A percentile compares a stretch with the other conserved stretches of the same genome.
phyloP scores from a whole-genome alignment of 148 eudicot species.

The Diospyros kaki region DNA sequence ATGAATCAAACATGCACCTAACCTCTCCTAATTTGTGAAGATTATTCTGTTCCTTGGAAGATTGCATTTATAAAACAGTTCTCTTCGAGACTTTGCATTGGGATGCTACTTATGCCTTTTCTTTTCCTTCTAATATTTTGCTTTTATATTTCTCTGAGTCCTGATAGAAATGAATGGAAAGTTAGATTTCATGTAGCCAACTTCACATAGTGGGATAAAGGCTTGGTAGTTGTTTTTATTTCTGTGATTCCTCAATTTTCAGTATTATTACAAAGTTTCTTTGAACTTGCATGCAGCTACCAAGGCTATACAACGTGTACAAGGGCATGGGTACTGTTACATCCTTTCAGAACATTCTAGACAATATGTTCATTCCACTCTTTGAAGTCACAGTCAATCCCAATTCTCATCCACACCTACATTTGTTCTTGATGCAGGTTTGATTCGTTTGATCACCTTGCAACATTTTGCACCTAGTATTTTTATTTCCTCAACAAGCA shows the following conservation, averaged over 20 bases:
- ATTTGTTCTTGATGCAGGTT: conserved; percentile 73
- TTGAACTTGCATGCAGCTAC: conserved; percentile 38
- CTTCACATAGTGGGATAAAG: too few relatives aligned
- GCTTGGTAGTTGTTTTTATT: too few relatives aligned
- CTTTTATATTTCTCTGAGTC: neutral
- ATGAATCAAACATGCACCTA: neutral
- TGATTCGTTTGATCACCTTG: conserved; percentile 34
- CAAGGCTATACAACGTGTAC: conserved; percentile 75
- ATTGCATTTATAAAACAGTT: neutral
- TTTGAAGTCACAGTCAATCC: conserved; percentile 80
- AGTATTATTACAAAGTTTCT: neutral
- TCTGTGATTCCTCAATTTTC: neutral
- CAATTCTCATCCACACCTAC: conserved; percentile 73
- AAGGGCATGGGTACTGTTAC: conserved; percentile 77
- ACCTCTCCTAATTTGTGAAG: neutral
- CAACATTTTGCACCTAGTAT: neutral
- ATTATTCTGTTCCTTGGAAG: neutral
- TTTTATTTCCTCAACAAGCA: neutral
- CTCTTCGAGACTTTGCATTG: neutral
- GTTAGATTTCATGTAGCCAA: too few relatives aligned
- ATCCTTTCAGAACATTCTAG: conserved; percentile 74
- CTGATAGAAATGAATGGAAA: too few relatives aligned
- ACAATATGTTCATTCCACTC: conserved; percentile 70
- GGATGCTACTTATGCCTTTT: neutral
- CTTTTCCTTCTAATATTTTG: neutral